phyloP scores from a whole-genome alignment of 176 grass and related monocot genomes.

The Avena eriantha region DNA sequence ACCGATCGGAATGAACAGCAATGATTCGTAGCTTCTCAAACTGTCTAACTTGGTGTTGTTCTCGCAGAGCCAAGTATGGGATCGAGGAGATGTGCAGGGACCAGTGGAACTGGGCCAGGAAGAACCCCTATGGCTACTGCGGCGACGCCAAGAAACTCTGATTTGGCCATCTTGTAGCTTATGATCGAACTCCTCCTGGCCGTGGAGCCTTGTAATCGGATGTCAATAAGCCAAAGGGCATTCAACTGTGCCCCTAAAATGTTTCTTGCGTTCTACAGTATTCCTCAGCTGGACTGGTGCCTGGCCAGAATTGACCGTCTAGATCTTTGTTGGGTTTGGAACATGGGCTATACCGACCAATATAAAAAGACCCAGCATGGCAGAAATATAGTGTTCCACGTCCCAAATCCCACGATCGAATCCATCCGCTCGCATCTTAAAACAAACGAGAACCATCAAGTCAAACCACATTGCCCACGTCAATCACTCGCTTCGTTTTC shows the following conservation, averaged over 20 bases:
- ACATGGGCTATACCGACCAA: no score
- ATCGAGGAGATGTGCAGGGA: conserved; percentile 95
- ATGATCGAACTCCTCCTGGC: neutral
- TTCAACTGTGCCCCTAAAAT: neutral
- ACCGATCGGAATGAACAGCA: neutral
- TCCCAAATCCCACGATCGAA: no score
- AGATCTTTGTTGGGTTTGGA: no score
- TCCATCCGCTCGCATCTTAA: no score
- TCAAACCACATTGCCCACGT: no score
- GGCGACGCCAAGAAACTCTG: conserved; percentile 20
- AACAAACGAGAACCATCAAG: no score
- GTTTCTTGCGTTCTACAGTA: neutral
- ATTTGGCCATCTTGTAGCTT: neutral
- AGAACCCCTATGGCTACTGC: conserved; percentile 78
- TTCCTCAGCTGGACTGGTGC: neutral
- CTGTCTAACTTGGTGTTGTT: no score
- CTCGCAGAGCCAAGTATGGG: conserved; percentile 52
- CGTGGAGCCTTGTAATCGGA: neutral
- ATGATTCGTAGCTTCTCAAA: no score
- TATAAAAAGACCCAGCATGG: no score
- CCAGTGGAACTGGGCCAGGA: conserved; percentile 92
- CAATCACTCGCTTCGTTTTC: no score
- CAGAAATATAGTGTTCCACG: no score
- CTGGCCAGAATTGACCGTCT: no score
- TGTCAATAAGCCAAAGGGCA: conserved; percentile 30